A percentile compares a stretch with the other conserved stretches of the same genome.
Evolutionary conservation across 495 filamentous ascomycete species (phyloP).

Genomic region (Hyaloscypha hepaticicola): DNA sequence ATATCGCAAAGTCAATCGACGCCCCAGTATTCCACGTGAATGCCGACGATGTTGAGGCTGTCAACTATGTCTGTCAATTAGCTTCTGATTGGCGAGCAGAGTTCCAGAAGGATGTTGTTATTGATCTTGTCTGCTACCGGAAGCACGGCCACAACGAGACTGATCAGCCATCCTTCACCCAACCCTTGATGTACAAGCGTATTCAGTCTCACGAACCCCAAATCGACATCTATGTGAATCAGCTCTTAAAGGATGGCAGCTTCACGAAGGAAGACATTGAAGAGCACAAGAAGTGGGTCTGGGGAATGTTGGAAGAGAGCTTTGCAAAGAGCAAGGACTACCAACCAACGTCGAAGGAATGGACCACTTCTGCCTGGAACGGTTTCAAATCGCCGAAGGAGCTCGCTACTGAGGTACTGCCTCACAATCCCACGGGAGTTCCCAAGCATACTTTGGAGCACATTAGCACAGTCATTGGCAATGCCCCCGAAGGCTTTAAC

Average conservation of each 20-base stretch:
- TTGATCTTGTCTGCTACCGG: conserved; percentile 98
- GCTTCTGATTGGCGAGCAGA: conserved; percentile 96
- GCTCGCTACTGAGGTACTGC: conserved; percentile 88
- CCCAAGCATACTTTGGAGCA: conserved; percentile 65
- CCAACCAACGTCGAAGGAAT: conserved; percentile 93
- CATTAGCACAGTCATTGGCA: conserved; percentile 74
- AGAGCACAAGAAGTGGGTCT: conserved; percentile 99
- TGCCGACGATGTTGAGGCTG: conserved; percentile 94
- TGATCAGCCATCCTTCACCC: conserved; percentile 98
- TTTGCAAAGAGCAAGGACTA: conserved; percentile 97
- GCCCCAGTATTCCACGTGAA: conserved; percentile 99
- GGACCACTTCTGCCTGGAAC: conserved; percentile 98
- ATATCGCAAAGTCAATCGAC: conserved; percentile 98
- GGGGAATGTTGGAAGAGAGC: conserved; percentile 97
- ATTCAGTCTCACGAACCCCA: conserved; percentile 77
- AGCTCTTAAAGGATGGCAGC: conserved; percentile 83
- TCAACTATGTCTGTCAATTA: conserved; percentile 97
- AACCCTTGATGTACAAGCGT: conserved; percentile 98
- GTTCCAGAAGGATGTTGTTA: conserved; percentile 95
- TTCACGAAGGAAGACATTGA: conserved; percentile 98
- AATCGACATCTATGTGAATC: conserved; percentile 83
- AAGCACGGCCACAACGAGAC: conserved; percentile 99
- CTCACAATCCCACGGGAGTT: conserved; percentile 86
- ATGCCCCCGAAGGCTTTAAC: conserved; percentile 78
- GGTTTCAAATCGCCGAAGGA: conserved; percentile 99